Conservation (phyloP, 495 filamentous ascomycete species). For the Parmelia sp. region DNA sequence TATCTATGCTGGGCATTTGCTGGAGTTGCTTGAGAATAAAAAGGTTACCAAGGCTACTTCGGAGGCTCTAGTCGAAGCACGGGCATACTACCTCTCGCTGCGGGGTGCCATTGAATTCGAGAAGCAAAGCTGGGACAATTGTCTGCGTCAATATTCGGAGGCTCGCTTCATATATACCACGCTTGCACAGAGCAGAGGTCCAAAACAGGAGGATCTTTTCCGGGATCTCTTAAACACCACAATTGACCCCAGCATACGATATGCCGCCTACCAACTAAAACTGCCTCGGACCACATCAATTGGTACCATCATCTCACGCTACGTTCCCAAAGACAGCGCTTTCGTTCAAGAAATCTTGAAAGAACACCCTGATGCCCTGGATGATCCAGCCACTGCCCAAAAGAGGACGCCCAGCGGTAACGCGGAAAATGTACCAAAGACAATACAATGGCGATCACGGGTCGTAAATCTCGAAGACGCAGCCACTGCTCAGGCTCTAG, state of each 20-base stretch:
- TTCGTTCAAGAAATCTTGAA: constrained; percentile 62
- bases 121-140: constrained; percentile 77
- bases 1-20: constrained; percentile 60
- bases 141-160: constrained; percentile 66
- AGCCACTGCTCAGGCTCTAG: constrained; percentile 71
- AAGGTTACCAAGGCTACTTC: constrained; percentile 55
- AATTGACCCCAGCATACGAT: constrained; percentile 88
- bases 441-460: constrained; percentile 82
- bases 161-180: constrained; percentile 77
- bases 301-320: constrained; percentile 65
- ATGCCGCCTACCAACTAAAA: constrained; percentile 85
- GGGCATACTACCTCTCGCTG: constrained; percentile 71
- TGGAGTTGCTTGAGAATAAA: constrained; percentile 55
- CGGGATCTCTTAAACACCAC: constrained; percentile 78
- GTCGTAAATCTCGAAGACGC: constrained; percentile 86
- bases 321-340: constrained; percentile 56
- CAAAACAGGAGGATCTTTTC: constrained; percentile 61
- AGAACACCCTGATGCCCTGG: constrained; percentile 63
- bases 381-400: constrained; percentile 54
- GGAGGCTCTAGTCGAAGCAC: constrained; percentile 75
- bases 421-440: constrained; percentile 59
- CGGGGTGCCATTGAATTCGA: constrained; percentile 73
- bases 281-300: constrained; percentile 77
- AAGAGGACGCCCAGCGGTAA: constrained; percentile 44
- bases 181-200: constrained; percentile 48